phyloP scores from a whole-genome alignment of 2,329 filamentous ascomycete species.

The Botrytis medusae region DNA sequence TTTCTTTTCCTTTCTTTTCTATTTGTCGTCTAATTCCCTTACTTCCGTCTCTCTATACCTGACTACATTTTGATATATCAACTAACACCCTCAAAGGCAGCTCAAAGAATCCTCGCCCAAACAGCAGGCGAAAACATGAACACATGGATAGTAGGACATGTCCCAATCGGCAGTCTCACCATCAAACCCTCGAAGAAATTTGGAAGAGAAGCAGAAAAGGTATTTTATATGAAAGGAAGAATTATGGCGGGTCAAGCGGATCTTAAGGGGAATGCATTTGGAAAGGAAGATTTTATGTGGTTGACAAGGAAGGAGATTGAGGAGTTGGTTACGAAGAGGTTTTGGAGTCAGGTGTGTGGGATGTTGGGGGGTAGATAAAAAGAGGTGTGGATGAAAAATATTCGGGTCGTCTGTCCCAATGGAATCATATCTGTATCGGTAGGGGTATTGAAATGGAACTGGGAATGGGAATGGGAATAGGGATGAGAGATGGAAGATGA shows the following conservation, averaged over 20 bases:
- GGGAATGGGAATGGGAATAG: not conserved
- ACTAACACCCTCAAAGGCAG: slow-evolving; percentile 58
- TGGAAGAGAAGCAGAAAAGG: slow-evolving; percentile 67
- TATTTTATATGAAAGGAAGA: slow-evolving; percentile 92
- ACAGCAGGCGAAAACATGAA: slow-evolving; percentile 94
- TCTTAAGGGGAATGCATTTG: slow-evolving; percentile 67
- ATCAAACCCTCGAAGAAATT: slow-evolving; percentile 50
- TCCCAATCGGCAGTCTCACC: slow-evolving; percentile 79
- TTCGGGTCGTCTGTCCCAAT: not conserved
- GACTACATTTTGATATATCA: not conserved
- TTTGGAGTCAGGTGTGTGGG: slow-evolving; percentile 74
- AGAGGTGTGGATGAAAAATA: not conserved
- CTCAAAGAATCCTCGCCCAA: slow-evolving; percentile 73
- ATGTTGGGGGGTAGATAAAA: slow-evolving; percentile 77
- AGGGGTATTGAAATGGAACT: not conserved
- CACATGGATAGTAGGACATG: slow-evolving; percentile 93
- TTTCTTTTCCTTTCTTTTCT: slow-evolving; percentile 4
- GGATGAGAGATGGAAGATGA: not conserved
- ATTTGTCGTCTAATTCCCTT: not conserved
- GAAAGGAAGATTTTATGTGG: slow-evolving; percentile 86
- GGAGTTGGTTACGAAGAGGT: slow-evolving; percentile 62
- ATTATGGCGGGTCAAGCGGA: slow-evolving; percentile 97
- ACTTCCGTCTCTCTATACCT: not conserved
- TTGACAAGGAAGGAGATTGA: slow-evolving; percentile 84
- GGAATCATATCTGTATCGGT: not conserved